Conservation (phyloP, 768 basidiomycete species). For the Gyrodon lividus region DNA sequence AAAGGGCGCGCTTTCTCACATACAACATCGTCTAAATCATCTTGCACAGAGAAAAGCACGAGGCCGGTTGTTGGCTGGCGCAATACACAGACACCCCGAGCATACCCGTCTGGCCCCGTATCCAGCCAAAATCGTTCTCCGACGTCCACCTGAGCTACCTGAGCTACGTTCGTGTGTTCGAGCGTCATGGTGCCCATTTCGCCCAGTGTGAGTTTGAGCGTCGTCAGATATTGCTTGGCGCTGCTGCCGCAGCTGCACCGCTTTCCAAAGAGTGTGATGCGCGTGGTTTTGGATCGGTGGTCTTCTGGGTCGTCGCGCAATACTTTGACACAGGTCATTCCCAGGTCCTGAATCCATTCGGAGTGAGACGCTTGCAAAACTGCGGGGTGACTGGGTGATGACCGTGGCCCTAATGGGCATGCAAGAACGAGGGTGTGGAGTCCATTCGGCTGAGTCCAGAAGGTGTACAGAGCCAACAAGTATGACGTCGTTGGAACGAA, state of each 20-base stretch:
- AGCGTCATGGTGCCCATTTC: not conserved
- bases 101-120: slow-evolving; percentile 3
- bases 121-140: not conserved
- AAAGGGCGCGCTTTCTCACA: not conserved
- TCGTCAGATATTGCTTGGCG: not conserved
- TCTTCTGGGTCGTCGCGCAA: not conserved
- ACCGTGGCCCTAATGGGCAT: not conserved
- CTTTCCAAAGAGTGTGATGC: not conserved
- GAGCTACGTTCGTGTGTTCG: not conserved
- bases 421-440: not conserved
- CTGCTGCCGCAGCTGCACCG: not conserved
- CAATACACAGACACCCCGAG: not conserved
- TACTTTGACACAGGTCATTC: not conserved
- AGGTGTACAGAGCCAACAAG: slow-evolving; percentile 3
- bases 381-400: not conserved
- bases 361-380: not conserved
- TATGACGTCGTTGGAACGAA: slow-evolving; percentile 3
- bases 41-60: not conserved
- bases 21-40: not conserved
- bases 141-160: not conserved
- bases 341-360: not conserved
- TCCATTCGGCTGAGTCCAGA: not conserved
- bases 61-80: not conserved
- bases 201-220: not conserved
- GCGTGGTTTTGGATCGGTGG: not conserved